Evolutionary conservation across 139 green algal genomes (phyloP).

Genomic region (Volvox africanus): DNA sequence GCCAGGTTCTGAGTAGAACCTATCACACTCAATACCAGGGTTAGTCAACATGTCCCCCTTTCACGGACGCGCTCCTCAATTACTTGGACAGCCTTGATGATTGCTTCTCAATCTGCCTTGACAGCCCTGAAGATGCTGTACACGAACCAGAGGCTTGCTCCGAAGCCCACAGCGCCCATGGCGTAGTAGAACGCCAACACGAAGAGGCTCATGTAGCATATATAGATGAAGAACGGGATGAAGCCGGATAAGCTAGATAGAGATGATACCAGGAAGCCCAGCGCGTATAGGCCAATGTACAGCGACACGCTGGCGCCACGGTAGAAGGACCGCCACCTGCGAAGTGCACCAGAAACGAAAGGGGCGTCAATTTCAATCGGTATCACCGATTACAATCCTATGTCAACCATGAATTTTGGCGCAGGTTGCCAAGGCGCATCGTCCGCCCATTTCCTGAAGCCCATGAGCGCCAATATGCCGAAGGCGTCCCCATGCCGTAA

Average conservation of each 20-base stretch:
- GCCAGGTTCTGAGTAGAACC: too few species aligned
- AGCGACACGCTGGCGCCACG: constrained; percentile 83
- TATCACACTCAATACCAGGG: too few species aligned
- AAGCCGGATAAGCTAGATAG: constrained; percentile 79
- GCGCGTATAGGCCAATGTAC: constrained; percentile 76
- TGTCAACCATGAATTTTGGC: too few species aligned
- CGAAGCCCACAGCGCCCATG: constrained; percentile 89
- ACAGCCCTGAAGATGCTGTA: constrained; percentile 73
- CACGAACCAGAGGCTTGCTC: constrained; percentile 67
- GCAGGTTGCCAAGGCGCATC: too few species aligned
- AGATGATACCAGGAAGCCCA: constrained; percentile 83
- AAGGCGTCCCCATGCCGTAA: not conserved
- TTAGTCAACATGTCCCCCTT: too few species aligned
- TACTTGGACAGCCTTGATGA: too few species aligned
- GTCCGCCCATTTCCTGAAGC: too few species aligned
- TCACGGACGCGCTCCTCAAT: too few species aligned
- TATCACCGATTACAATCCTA: too few species aligned
- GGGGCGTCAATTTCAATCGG: too few species aligned
- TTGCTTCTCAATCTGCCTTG: constrained; percentile 63
- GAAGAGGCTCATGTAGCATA: constrained; percentile 89
- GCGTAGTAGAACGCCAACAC: constrained; percentile 84
- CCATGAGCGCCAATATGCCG: too few species aligned
- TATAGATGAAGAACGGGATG: constrained; percentile 87
- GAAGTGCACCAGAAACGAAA: too few species aligned
- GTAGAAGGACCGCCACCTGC: constrained; percentile 88